A percentile compares a stretch with the other conserved stretches of the same genome.
Evolutionary conservation across 1,139 yeast species (phyloP).

Genomic region (Geotrichum citri-aurantii): DNA sequence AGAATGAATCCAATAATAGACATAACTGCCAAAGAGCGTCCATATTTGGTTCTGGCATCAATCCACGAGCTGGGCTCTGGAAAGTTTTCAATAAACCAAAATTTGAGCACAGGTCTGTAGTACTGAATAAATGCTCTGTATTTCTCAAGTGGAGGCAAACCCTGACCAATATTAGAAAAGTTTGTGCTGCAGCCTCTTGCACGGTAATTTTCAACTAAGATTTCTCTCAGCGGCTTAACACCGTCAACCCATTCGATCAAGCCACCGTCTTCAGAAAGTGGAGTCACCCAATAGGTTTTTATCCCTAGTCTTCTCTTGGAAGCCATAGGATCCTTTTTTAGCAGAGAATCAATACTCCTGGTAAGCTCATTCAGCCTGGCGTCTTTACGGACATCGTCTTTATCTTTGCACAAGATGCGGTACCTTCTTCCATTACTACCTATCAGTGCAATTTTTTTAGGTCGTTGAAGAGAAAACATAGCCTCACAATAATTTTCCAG

Average conservation of each 20-base stretch:
- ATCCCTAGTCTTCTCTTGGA: constrained; percentile 65
- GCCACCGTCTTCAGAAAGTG: constrained; percentile 81
- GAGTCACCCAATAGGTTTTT: constrained; percentile 81
- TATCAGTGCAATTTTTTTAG: constrained; percentile 65
- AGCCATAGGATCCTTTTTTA: constrained; percentile 64
- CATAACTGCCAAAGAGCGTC: constrained; percentile 90
- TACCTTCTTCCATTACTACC: constrained; percentile 76
- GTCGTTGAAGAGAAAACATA: constrained; percentile 79
- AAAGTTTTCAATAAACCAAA: constrained; percentile 83
- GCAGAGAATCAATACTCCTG: constrained; percentile 71
- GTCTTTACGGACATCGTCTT: constrained; percentile 93
- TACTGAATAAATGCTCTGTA: constrained; percentile 26
- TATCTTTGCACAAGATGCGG: constrained; percentile 71
- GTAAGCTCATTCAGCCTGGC: constrained; percentile 93
- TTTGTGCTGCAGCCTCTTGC: constrained; percentile 36
- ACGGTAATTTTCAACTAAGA: constrained; percentile 46
- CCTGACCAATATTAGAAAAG: constrained; percentile 15
- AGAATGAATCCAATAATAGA: constrained; percentile 88
- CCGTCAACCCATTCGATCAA: constrained; percentile 89
- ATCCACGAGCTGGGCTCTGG: constrained; percentile 92
- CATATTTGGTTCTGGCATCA: constrained; percentile 64
- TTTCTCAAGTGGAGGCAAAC: neutral
- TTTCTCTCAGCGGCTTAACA: constrained; percentile 71
- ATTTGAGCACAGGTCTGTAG: constrained; percentile 71
- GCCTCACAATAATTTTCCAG: constrained; percentile 62